Evolutionary conservation across 2,329 filamentous ascomycete genomes (phyloP).

Genomic region (Thelonectria discophora): DNA sequence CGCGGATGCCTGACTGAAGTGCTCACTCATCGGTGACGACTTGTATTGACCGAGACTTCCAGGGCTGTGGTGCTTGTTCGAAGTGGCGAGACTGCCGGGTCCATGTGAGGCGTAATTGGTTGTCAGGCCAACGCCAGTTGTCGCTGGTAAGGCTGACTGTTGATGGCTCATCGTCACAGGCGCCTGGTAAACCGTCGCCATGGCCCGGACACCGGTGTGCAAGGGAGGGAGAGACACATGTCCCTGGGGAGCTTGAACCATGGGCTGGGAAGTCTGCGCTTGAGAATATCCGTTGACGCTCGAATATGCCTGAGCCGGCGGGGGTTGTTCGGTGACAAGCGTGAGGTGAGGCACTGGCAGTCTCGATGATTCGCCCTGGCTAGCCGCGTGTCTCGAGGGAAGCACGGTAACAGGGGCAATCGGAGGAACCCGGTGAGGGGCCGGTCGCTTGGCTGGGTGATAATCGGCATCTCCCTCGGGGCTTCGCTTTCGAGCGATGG

Average conservation of each 20-base stretch:
- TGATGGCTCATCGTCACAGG: slow-evolving; percentile 52
- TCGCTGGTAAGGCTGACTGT: slow-evolving; percentile 42
- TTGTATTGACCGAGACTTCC: slow-evolving; percentile 55
- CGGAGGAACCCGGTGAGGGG: slow-evolving; percentile 37
- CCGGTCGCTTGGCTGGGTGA: slow-evolving; percentile 63
- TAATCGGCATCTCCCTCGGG: slow-evolving; percentile 60
- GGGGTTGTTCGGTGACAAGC: slow-evolving; percentile 60
- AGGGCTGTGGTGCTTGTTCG: slow-evolving; percentile 63
- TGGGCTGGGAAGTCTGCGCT: slow-evolving; percentile 35
- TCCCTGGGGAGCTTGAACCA: slow-evolving; percentile 44
- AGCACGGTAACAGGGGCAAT: slow-evolving; percentile 28
- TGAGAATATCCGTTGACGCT: slow-evolving; percentile 51
- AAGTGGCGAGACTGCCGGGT: slow-evolving; percentile 57
- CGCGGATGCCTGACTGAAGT: slow-evolving; percentile 62
- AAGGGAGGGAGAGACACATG: slow-evolving; percentile 70
- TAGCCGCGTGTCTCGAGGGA: slow-evolving; percentile 34
- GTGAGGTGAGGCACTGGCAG: slow-evolving; percentile 78
- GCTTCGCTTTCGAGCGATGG: slow-evolving; percentile 59
- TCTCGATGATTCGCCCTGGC: slow-evolving; percentile 49
- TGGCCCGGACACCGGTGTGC: slow-evolving; percentile 70
- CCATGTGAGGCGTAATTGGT: slow-evolving; percentile 43
- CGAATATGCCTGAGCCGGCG: slow-evolving; percentile 44
- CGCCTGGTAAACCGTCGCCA: slow-evolving; percentile 78
- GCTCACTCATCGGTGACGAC: slow-evolving; percentile 76
- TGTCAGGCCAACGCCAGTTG: slow-evolving; percentile 37